Evolutionary conservation across 306 rosid species (phyloP), one percentile per base, ranked within the genome.

Genomic region (Castanea crenata): DNA sequence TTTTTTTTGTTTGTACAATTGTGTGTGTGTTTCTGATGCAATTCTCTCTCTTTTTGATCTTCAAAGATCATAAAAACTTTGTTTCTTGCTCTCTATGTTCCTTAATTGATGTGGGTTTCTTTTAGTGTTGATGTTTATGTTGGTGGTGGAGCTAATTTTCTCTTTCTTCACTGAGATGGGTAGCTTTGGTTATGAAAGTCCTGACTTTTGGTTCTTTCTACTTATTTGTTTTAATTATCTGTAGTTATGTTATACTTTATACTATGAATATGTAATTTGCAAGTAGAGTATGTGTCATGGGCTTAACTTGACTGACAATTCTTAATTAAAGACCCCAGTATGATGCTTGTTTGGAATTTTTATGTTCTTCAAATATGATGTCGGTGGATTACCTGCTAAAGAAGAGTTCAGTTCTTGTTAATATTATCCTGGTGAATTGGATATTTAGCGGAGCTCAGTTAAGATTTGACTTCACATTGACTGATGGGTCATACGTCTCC

Each of bases 41-140:
- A 15, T 74, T 80, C 56, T 79, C 75, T 84, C 73, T 67, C 74
- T 49, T 80, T 81, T 71, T 54, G 70, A 54, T 59, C 68, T 78
- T 11, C 64, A 27, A 69, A 44, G 78, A n/a, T 81, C 9, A 10
- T 7, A 21, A 69, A 59, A 27, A 77, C 8, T 29, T 25, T 61
- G 76, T 27, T 78, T 74, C 68, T 51, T 64, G 82, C 14, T 56
- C 35, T 85, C 19, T 77, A 67, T 72, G 34, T 49, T 65, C 78
- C 58, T 82, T 69, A 55, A 67, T 57, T 83, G 38, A 69, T 64
- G 62, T 81, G 83, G 77, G 56, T 76, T 80, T 75, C 71, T 62
- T 79, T 69, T 14, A 14, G 13, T 56, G 8, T 80, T 75, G 73
- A 29, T 78, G 38, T n/a, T 72, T 32, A n/a, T 57, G 69, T 38